Evolutionary conservation across 1,284 basidiomycete genomes (phyloP), one percentile per base, ranked within the genome.

Genomic region (Meira miltonrushii): DNA sequence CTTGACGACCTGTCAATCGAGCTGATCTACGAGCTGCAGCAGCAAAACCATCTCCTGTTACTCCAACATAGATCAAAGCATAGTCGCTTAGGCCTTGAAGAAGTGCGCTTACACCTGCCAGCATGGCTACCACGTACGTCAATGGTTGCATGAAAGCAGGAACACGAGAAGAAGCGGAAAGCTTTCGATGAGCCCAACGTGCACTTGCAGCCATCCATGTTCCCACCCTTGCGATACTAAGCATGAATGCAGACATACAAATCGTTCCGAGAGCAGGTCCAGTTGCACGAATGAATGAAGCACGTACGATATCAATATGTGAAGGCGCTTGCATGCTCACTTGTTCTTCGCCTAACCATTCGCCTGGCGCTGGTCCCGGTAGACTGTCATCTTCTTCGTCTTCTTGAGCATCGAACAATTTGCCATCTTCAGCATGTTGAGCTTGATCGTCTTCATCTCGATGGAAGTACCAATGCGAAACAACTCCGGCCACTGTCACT

Each of bases 381-480:
- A 43, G 21, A 19, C 15, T 47, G 13, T 64, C 62, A 9, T 59
- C 64, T 37, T 63, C 64, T 21, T 60, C 57, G 28, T 57, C 57
- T 17, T 47, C 47, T 52, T 44, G 54, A 17, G 55, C 28, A 47
- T 58, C 53, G n/a, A 59, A 25, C 47, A 55, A 54, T 12, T 52
- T 28, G 17, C 53, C 54, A n/a, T 61, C 55, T 15, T 28, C 58
- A 4, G 28, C 28, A 33, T 3, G 3, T 33, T 33, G 28, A 23
- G 37, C 54, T 8, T 13, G 33, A 17, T 40, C 59, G 10, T 55
- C 55, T 15, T 48, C 54, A 17, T 39, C 25, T 15, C 38, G 52
- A 49, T 88, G 84, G 72, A 92, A 94, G 77, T 94, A 95, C 91
- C 92, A 96, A 43, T 88, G 86, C 0, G 90, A 92, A 40, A 96